Conservation (phyloP, 495 filamentous ascomycete genomes). For the Tetracladium setigerum region DNA sequence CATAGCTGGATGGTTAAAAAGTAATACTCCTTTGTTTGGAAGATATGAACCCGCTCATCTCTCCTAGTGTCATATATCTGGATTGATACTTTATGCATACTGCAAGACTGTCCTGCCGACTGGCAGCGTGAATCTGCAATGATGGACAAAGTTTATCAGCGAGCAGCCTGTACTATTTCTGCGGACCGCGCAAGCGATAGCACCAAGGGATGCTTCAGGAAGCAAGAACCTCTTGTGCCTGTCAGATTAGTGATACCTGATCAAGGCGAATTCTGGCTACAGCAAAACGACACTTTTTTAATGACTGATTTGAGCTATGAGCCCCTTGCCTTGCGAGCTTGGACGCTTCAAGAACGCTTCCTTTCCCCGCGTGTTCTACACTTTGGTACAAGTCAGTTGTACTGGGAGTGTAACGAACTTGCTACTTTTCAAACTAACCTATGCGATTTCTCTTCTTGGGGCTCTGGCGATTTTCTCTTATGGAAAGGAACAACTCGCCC, state of each 20-base stretch:
- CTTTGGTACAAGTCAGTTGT: slow-evolving; percentile 2
- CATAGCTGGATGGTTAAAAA: background rate
- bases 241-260: too few species aligned
- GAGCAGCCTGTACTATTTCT: too few species aligned
- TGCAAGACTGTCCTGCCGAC: slow-evolving; percentile 26
- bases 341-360: slow-evolving; percentile 6
- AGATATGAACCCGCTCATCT: too few species aligned
- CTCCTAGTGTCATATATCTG: slow-evolving; percentile 17
- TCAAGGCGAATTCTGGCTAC: too few species aligned
- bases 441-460: background rate
- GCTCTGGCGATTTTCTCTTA: background rate
- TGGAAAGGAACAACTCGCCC: background rate
- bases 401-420: slow-evolving; percentile 3
- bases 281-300: too few species aligned
- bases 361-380: slow-evolving; percentile 1
- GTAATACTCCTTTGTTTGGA: too few species aligned
- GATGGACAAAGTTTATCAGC: slow-evolving; percentile 26
- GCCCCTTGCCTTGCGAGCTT: slow-evolving; percentile 18
- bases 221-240: background rate
- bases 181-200: background rate
- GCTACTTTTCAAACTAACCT: background rate
- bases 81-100: slow-evolving; percentile 29
- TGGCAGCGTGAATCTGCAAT: slow-evolving; percentile 30
- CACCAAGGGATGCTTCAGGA: background rate
- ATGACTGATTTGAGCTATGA: too few species aligned